phyloP scores from a whole-genome alignment of 2,329 filamentous ascomycete species.

The Dichotomopilus funicola region DNA sequence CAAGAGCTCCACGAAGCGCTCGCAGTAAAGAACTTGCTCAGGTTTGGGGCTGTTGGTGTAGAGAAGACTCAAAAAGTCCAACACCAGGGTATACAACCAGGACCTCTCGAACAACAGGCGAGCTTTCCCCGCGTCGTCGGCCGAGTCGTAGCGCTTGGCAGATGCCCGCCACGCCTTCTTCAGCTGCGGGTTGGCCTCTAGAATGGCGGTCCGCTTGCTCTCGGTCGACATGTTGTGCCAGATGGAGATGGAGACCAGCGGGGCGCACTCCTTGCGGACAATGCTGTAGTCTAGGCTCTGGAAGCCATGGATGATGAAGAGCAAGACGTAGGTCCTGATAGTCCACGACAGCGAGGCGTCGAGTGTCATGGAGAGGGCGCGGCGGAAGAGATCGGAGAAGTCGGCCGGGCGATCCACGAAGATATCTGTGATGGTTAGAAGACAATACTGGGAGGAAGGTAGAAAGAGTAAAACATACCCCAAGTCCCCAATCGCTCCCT shows the following conservation, averaged over 20 bases:
- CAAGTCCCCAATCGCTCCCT: constrained; percentile 83
- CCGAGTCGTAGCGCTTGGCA: constrained; percentile 77
- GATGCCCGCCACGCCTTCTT: constrained; percentile 88
- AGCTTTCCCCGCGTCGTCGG: constrained; percentile 71
- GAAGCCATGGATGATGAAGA: constrained; percentile 85
- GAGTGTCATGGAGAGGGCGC: constrained; percentile 79
- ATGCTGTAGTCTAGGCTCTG: constrained; percentile 85
- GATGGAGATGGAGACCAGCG: constrained; percentile 86
- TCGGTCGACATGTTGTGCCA: constrained; percentile 91
- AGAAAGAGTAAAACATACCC: constrained; percentile 49
- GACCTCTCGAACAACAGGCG: constrained; percentile 83
- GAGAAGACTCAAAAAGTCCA: constrained; percentile 74
- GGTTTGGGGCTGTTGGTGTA: constrained; percentile 49
- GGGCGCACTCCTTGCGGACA: constrained; percentile 92
- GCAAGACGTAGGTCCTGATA: constrained; percentile 76
- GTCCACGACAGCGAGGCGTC: constrained; percentile 59
- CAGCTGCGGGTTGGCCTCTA: constrained; percentile 67
- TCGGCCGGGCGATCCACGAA: constrained; percentile 72
- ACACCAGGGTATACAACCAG: constrained; percentile 81
- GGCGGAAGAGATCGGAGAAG: constrained; percentile 84
- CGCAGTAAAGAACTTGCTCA: constrained; percentile 74
- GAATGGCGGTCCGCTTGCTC: constrained; percentile 60
- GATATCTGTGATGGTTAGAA: constrained; percentile 44
- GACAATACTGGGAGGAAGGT: constrained; percentile 1
- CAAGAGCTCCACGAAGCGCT: constrained; percentile 87